Evolutionary conservation across 2,329 filamentous ascomycete species (phyloP), one percentile per base, ranked within the genome.

Genomic region (Ophiocordyceps sinensis): DNA sequence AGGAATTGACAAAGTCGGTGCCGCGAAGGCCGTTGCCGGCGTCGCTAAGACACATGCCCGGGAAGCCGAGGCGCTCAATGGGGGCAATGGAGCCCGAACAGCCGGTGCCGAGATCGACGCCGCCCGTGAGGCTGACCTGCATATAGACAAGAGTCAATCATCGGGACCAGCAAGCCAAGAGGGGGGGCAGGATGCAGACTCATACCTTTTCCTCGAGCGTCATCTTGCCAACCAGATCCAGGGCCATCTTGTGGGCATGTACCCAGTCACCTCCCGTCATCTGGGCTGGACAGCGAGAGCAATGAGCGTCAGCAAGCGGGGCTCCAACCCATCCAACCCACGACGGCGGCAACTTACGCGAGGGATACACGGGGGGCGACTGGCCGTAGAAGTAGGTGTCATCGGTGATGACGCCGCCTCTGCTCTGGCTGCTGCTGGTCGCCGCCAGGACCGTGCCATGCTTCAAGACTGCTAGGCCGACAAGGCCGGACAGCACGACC

Each of bases 191-290:
- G 8, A 17, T 26, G 37, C 42, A 10, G n/a, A 28, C 19, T 41
- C 49, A 21, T 49, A 66, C 77, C 62, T 89, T 91, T 58, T 93
- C 85, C 15, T 77, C 67, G 38, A 88, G 62, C 1, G 82, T 88
- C 64, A 91, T 70, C 51, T 80, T 70, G 13, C 68, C 70, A 12
- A 93, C 83, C 49, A 91, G 76, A 2, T 68, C 67, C 43, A 70
- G 68, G 0, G 85, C 85, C 53, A 79, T 83, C 17, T 63, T 58
- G 50, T 82, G 79, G 5, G 84, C 77, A 14, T 70, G 66, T 3
- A 67, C 67, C 85, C 85, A 91, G 34, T 74, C 64, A 10, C 68
- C 60, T 14, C 80, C 81, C 47, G 58, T 68, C 65, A 78, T 62
- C 28, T 63, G 52, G n/a, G 69, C 68, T 71, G 19, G 19, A n/a